Base-by-base conservation (phyloP, 495 filamentous ascomycete genomes). In the Viridothelium virens region DNA sequence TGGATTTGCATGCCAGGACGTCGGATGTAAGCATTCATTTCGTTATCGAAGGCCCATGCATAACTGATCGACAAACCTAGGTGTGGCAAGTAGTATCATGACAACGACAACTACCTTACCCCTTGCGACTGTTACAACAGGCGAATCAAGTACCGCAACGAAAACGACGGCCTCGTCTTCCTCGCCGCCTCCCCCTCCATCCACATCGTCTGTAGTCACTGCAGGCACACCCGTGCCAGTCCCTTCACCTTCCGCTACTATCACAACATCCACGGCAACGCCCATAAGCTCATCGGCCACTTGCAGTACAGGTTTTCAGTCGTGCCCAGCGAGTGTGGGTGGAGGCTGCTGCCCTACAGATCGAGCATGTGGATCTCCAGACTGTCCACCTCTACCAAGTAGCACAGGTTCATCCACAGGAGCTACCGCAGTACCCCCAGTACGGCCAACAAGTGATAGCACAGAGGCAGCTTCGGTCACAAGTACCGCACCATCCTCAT, bases 1-100 rank as follows among this genome's bases (percentile, higher is more conserved):
- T 0, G 89, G 89, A 0, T 96, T 87, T 72, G 81, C 82, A 2
- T 97, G 93, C 74, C 82, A 86, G n/a, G 82, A 83, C 36, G 81
- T 89, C 44, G 94, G 93, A 25, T 97, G 93, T 91, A 72, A 84
- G 85, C 83, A 38, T 63, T 61, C 33, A 38, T 63, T 37, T 48
- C 12, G 34, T 53, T 44, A 44, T n/a, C 11, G 33, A 4, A 33
- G 3, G 2, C 25, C n/a, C 38, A 16, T 3, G 37, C 25, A 47
- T 18, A 7, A n/a, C 61, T 63, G 25, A 63, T 62, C 14, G 59
- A 41, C 6, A 41, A 4, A 14, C 25, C 14, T 33, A 63, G 61
- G 61, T 36, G 64, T 66, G 6, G 39, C 50, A 11, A 48, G 11
- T 25, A 70, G 63, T 16, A 73, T 70, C 2, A 38, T 48, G 33